Percentiles rank a stretch among this genome's conserved stretches.
These are phyloP conservation scores for Yueomyces sinensis DNA, from an alignment of 805 yeast species.

Conservation along the genomic window DNA sequence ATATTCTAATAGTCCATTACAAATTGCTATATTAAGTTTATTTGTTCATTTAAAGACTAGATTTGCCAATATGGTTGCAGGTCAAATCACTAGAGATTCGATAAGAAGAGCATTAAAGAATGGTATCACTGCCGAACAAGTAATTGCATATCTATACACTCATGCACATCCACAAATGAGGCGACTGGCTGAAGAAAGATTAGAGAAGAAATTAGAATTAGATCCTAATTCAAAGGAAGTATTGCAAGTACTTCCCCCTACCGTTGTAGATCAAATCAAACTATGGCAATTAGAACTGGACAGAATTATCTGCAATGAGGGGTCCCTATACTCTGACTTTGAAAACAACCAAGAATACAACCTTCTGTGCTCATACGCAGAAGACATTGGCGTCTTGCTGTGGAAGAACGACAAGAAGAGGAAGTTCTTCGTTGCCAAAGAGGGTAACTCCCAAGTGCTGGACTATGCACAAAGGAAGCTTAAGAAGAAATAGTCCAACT, in stretches of 20 bases:
- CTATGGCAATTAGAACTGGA: constrained; percentile 95
- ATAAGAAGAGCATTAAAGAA: constrained; percentile 69
- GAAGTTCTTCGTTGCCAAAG: constrained; percentile 75
- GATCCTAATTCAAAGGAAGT: constrained; percentile 34
- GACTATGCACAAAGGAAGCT: constrained; percentile 62
- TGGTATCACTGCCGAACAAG: constrained; percentile 93
- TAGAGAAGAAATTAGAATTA: constrained; percentile 55
- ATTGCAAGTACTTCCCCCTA: constrained; percentile 71
- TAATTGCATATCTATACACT: constrained; percentile 72
- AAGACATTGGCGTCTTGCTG: constrained; percentile 80
- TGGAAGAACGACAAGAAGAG: constrained; percentile 68
- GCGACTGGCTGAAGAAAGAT: constrained; percentile 52
- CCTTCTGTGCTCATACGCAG: constrained; percentile 59
- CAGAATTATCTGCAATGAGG: constrained; percentile 75
- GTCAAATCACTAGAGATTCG: constrained; percentile 86
- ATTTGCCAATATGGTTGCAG: constrained; percentile 85
- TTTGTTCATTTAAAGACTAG: constrained; percentile 79
- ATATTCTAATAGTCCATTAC: constrained; percentile 86
- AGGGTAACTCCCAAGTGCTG: constrained; percentile 81
- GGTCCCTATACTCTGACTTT: constrained; percentile 81
- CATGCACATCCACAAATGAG: constrained; percentile 94
- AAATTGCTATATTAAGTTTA: constrained; percentile 79
- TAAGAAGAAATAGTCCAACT: background rate
- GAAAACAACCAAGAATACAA: constrained; percentile 65
- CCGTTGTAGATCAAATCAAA: constrained; percentile 91